Evolutionary conservation across 2,329 filamentous ascomycete genomes (phyloP).

Genomic region (Fusarium papillatum): DNA sequence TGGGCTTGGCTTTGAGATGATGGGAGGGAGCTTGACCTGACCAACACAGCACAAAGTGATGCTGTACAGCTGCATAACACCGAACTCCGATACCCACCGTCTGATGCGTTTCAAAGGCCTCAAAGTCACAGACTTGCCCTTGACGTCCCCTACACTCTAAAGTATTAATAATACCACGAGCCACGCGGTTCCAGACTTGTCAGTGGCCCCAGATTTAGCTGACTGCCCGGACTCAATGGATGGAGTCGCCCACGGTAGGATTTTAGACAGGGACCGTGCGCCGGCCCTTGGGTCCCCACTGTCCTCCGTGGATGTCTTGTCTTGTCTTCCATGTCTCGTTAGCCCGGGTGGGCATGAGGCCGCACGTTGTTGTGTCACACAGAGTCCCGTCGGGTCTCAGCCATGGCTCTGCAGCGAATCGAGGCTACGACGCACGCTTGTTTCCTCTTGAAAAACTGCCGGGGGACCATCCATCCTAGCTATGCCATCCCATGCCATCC

Average conservation of each 20-base stretch:
- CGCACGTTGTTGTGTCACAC: constrained; percentile 41
- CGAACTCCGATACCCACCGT: constrained; percentile 26
- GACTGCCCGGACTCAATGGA: not conserved
- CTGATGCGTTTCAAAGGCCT: constrained; percentile 34
- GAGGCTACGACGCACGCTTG: constrained; percentile 24
- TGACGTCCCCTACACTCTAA: constrained; percentile 21
- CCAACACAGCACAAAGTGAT: not conserved
- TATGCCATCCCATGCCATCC: not conserved
- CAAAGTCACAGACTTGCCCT: constrained; percentile 11
- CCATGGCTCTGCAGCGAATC: constrained; percentile 17
- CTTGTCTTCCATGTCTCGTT: constrained; percentile 31
- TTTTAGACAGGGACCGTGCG: constrained; percentile 38
- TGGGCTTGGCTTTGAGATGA: not conserved
- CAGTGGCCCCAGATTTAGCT: constrained; percentile 18
- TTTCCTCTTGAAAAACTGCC: constrained; percentile 26
- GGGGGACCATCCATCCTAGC: constrained; percentile 16
- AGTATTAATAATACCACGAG: constrained; percentile 41
- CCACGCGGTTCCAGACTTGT: constrained; percentile 33
- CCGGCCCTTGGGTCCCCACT: constrained; percentile 35
- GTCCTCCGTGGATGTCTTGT: constrained; percentile 18
- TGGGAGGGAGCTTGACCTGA: not conserved
- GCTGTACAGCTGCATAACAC: not conserved
- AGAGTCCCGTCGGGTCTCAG: constrained; percentile 8
- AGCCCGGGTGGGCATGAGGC: constrained; percentile 40
- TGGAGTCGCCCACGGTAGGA: constrained; percentile 10